phyloP scores from a whole-genome alignment of 2,329 filamentous ascomycete species.

The Fusarium tuaranense region DNA sequence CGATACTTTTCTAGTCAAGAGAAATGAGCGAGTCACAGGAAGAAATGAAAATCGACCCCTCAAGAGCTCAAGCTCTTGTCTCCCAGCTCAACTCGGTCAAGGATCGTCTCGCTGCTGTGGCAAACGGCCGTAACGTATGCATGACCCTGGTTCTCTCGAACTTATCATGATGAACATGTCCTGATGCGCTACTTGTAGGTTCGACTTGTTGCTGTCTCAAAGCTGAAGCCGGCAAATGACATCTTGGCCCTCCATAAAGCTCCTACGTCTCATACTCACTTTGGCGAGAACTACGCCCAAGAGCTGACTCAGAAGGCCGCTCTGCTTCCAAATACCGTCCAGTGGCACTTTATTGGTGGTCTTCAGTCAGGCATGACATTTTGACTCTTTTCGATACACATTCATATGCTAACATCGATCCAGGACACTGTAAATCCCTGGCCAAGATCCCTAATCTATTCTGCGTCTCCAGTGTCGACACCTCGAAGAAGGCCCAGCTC shows the following conservation, averaged over 20 bases:
- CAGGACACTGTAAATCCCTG: slow-evolving; percentile 89
- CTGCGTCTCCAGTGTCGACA: slow-evolving; percentile 92
- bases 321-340: slow-evolving; percentile 79
- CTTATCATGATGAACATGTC: neutral
- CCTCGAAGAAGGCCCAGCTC: slow-evolving; percentile 84
- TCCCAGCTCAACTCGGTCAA: slow-evolving; percentile 72
- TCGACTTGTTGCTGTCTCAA: slow-evolving; percentile 93
- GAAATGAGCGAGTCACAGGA: slow-evolving; percentile 57
- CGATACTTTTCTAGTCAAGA: slow-evolving; percentile 7
- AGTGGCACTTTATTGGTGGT: slow-evolving; percentile 97
- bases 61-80: slow-evolving; percentile 71
- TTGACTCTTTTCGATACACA: neutral
- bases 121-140: slow-evolving; percentile 66
- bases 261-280: slow-evolving; percentile 75
- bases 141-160: slow-evolving; percentile 2
- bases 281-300: slow-evolving; percentile 96
- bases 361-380: slow-evolving; percentile 75
- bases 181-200: slow-evolving; percentile 61
- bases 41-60: slow-evolving; percentile 72
- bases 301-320: slow-evolving; percentile 89
- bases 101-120: slow-evolving; percentile 66
- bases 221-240: slow-evolving; percentile 93
- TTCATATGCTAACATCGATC: slow-evolving; percentile 14
- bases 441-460: slow-evolving; percentile 90
- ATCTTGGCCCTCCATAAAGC: slow-evolving; percentile 83